Evolutionary conservation across 2,329 filamentous ascomycete species (phyloP).

Genomic region (Sclerotinia trifoliorum): DNA sequence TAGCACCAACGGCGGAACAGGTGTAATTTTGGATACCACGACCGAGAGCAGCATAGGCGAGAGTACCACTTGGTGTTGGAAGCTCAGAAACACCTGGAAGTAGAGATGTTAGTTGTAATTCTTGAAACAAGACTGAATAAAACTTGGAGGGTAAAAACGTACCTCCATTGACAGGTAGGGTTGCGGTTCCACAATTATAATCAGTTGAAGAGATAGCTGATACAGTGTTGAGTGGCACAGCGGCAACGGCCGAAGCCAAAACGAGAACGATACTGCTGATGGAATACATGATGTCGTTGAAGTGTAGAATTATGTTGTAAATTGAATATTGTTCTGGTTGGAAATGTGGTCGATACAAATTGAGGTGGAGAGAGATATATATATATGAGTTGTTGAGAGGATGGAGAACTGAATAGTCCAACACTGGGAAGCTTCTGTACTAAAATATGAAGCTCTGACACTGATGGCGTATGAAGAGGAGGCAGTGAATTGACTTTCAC

Average conservation of each 20-base stretch:
- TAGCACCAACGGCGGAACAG: constrained; percentile 30
- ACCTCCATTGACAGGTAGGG: constrained; percentile 17
- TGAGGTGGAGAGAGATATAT: not conserved
- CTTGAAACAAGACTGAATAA: not conserved
- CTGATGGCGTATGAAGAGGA: not conserved
- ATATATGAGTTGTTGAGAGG: not conserved
- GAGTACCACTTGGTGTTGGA: constrained; percentile 30
- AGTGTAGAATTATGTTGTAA: not conserved
- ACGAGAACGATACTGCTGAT: constrained; percentile 3
- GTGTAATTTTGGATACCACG: constrained; percentile 41
- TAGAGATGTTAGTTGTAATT: constrained; percentile 6
- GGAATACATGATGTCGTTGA: constrained; percentile 2
- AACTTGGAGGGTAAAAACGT: not conserved
- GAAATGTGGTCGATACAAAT: not conserved
- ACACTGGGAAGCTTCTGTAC: not conserved
- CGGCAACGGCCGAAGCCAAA: constrained; percentile 5
- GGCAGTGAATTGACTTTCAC: not conserved
- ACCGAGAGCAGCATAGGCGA: constrained; percentile 38
- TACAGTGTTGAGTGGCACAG: constrained; percentile 3
- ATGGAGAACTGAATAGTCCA: not conserved
- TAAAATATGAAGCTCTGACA: not conserved
- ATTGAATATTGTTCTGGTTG: not conserved
- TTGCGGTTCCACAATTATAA: not conserved
- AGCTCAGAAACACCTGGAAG: constrained; percentile 32
- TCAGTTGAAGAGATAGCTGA: not conserved